These are phyloP conservation scores for Plectosphaerella cucumerina DNA, from an alignment of 2,329 filamentous ascomycete species.

Conservation along the genomic window DNA sequence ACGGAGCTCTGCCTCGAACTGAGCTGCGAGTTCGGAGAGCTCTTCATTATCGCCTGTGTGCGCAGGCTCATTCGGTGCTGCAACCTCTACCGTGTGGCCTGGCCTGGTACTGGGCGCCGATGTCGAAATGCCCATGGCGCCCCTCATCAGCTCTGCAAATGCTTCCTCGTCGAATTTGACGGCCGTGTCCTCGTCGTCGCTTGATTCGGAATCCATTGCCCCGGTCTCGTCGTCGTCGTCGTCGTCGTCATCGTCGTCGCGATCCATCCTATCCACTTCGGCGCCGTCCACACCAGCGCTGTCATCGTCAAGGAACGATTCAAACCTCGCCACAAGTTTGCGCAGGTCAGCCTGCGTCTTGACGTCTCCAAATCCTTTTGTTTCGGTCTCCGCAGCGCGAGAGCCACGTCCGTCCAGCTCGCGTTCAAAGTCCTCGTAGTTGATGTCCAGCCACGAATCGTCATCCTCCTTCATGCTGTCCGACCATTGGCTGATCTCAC, in stretches of 20 bases:
- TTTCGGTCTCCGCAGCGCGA: constrained; percentile 31
- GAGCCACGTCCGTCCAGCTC: constrained; percentile 57
- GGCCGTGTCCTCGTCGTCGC: constrained; percentile 67
- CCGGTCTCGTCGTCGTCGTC: constrained; percentile 33
- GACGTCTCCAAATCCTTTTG: constrained; percentile 56
- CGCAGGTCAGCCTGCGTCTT: constrained; percentile 71
- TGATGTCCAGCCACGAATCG: constrained; percentile 88
- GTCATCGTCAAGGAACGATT: constrained; percentile 85
- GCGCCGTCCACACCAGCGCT: constrained; percentile 76
- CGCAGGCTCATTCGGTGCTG: constrained; percentile 3
- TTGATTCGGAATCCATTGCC: constrained; percentile 35
- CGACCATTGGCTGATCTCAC: constrained; percentile 70
- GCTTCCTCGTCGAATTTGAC: constrained; percentile 80
- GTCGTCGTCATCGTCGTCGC: constrained; percentile 38
- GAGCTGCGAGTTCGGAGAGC: constrained; percentile 59
- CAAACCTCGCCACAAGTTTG: constrained; percentile 92
- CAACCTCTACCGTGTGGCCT: constrained; percentile 5
- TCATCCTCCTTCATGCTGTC: constrained; percentile 63
- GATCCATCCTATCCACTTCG: constrained; percentile 67
- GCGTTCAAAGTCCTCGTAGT: constrained; percentile 81
- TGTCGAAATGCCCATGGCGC: constrained; percentile 73
- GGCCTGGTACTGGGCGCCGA: constrained; percentile 3
- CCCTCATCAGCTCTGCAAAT: constrained; percentile 82
- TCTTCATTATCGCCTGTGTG: constrained; percentile 51
- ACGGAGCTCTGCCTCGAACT: constrained; percentile 71